Percentiles rank a stretch among this genome's conserved stretches.
phyloP scores from a whole-genome alignment of 768 basidiomycete genomes.

The Boletus tylopilopsis region DNA sequence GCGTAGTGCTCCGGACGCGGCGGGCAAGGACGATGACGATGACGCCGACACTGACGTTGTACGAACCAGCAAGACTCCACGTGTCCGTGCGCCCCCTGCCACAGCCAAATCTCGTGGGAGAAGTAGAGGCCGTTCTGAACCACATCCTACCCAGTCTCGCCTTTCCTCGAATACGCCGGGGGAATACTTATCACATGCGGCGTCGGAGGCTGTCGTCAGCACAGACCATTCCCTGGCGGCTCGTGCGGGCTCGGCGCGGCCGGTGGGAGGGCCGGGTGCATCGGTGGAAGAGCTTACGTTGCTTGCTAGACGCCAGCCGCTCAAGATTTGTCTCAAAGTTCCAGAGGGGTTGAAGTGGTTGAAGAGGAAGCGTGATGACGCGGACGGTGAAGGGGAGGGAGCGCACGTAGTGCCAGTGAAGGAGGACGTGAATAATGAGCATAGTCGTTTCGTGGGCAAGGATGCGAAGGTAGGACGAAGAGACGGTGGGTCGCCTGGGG shows the following conservation, averaged over 20 bases:
- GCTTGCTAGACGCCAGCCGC: constrained; percentile 15
- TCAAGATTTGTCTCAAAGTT: constrained; percentile 7
- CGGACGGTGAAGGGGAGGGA: no score
- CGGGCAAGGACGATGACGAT: neutral
- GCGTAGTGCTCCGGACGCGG: no score
- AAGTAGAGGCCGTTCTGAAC: neutral
- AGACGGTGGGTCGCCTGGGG: neutral
- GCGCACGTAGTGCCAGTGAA: neutral
- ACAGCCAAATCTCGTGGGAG: no score
- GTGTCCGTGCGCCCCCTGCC: no score
- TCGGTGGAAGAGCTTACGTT: constrained; percentile 13
- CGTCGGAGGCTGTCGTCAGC: neutral
- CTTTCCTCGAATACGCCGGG: no score
- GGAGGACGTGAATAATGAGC: neutral
- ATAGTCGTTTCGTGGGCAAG: neutral
- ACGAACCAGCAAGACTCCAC: no score
- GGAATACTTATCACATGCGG: neutral
- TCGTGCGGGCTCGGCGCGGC: neutral
- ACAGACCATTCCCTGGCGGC: no score
- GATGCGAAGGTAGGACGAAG: neutral
- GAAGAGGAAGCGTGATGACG: constrained; percentile 16
- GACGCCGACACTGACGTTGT: no score
- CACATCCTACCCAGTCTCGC: neutral
- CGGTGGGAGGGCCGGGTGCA: constrained; percentile 19
- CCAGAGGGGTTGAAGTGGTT: constrained; percentile 1